phyloP scores from a whole-genome alignment of 2,329 filamentous ascomycete genomes.

The Clarireedia hainanense region DNA sequence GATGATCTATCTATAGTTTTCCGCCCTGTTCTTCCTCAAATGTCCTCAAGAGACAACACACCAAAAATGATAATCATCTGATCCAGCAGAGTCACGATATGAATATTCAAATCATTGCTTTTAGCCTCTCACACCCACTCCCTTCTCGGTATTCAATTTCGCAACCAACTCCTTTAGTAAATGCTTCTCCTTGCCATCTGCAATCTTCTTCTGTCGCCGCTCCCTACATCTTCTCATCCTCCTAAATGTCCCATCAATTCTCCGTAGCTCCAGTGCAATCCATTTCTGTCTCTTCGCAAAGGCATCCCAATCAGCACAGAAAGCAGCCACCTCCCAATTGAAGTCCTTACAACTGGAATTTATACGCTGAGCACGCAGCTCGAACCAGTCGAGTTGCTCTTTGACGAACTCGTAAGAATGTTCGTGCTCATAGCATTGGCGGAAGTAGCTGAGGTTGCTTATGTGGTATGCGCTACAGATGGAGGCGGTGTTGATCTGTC shows the following conservation, averaged over 20 bases:
- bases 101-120: not conserved
- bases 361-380: not conserved
- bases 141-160: not conserved
- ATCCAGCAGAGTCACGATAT: not conserved
- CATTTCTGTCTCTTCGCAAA: constrained; percentile 1
- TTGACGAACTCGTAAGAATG: not conserved
- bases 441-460: not conserved
- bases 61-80: not conserved
- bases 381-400: not conserved
- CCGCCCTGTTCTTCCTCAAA: not conserved
- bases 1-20: not conserved
- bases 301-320: not conserved
- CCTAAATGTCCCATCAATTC: not conserved
- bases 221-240: not conserved
- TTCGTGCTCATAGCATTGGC: not conserved
- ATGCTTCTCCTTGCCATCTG: not conserved
- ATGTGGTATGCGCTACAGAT: not conserved
- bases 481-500: not conserved
- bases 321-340: not conserved
- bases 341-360: not conserved
- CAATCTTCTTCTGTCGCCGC: not conserved
- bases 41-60: not conserved
- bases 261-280: not conserved
- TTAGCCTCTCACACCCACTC: not conserved
- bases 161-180: not conserved